Evolutionary conservation across 2,329 filamentous ascomycete species (phyloP).

Genomic region (Apiospora pterosperma): DNA sequence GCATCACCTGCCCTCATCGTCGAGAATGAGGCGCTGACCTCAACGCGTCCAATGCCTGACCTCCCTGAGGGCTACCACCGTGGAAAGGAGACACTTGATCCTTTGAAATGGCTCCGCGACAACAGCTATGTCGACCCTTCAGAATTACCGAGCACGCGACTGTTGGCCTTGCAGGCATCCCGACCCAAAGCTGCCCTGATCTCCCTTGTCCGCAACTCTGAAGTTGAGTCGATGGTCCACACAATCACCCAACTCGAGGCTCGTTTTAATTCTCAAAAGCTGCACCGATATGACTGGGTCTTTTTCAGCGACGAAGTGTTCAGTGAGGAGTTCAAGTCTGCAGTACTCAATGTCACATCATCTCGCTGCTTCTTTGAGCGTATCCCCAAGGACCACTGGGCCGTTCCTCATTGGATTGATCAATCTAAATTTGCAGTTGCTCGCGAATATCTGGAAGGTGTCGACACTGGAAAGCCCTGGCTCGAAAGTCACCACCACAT

Average conservation of each 20-base stretch:
- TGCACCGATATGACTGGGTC: conserved; percentile 77
- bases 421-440: conserved; percentile 61
- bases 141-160: conserved; percentile 12
- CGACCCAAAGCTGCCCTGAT: conserved; percentile 47
- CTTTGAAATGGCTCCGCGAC: conserved; percentile 23
- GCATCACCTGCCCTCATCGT: neutral
- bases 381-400: conserved; percentile 75
- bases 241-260: conserved; percentile 71
- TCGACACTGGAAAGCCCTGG: conserved; percentile 64
- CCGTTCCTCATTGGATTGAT: conserved; percentile 69
- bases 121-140: conserved; percentile 21
- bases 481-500: conserved; percentile 70
- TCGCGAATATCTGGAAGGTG: conserved; percentile 57
- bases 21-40: neutral
- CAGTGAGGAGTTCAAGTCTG: conserved; percentile 70
- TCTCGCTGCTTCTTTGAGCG: conserved; percentile 70
- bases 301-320: conserved; percentile 84
- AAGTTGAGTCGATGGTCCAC: conserved; percentile 62
- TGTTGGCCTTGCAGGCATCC: conserved; percentile 16
- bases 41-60: neutral
- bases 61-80: neutral
- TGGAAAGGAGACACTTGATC: neutral
- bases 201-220: conserved; percentile 68
- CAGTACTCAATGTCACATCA: conserved; percentile 65
- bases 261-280: conserved; percentile 73